Evolutionary conservation across 1,284 basidiomycete genomes (phyloP).

Genomic region (Boletus smithii): DNA sequence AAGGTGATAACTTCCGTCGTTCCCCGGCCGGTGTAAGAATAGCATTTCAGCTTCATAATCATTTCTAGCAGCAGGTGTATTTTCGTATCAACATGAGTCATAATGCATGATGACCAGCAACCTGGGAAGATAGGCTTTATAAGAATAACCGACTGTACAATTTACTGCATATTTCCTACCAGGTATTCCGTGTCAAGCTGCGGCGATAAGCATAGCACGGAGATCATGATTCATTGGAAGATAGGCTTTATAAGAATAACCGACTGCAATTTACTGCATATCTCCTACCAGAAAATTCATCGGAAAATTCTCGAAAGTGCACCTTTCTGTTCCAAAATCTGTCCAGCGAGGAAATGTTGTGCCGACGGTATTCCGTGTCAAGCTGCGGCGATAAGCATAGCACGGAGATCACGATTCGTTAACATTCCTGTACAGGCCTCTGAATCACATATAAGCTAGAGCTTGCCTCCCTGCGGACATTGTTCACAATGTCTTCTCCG

Average conservation of each 20-base stretch:
- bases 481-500: conserved; percentile 18
- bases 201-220: conserved; percentile 9
- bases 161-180: too few relatives aligned
- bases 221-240: neutral
- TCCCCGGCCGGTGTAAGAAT: conserved; percentile 11
- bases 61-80: conserved; percentile 1
- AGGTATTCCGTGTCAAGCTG: neutral
- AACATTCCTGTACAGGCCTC: neutral
- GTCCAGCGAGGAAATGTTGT: neutral
- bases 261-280: too few relatives aligned
- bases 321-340: neutral
- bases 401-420: neutral
- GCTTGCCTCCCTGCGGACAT: neutral
- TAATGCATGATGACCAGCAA: conserved; percentile 1
- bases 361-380: neutral
- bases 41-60: neutral
- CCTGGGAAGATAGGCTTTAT: conserved; percentile 14
- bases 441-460: conserved; percentile 15
- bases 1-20: conserved; percentile 1
- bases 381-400: conserved; percentile 8
- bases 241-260: too few relatives aligned
- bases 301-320: neutral
- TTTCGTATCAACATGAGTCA: conserved; percentile 19
- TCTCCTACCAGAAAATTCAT: neutral
- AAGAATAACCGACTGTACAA: too few relatives aligned